Evolutionary conservation across 768 basidiomycete genomes (phyloP).

Genomic region (Gelatoporia subvermispora): DNA sequence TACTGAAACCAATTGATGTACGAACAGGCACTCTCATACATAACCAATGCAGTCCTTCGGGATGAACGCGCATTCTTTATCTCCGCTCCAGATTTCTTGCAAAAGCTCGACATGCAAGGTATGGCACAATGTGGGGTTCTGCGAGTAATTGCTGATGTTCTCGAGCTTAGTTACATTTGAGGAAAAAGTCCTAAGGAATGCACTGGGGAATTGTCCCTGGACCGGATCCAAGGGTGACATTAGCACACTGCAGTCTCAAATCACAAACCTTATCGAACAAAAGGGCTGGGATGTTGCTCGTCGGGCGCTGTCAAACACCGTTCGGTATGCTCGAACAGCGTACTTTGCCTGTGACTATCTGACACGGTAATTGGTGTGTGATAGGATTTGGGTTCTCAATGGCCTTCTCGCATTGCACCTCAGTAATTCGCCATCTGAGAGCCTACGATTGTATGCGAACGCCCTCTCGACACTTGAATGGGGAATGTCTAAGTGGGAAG

Average conservation of each 20-base stretch:
- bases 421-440: constrained; percentile 9
- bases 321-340: constrained; percentile 34
- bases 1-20: neutral
- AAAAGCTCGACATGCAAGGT: constrained; percentile 22
- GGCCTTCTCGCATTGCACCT: constrained; percentile 27
- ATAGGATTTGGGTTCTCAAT: constrained; percentile 37
- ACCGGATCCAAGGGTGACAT: constrained; percentile 18
- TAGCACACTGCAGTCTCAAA: constrained; percentile 17
- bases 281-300: constrained; percentile 26
- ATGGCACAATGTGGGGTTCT: neutral
- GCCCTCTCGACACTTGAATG: constrained; percentile 39
- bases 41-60: constrained; percentile 23
- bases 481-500: constrained; percentile 33
- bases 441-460: constrained; percentile 31
- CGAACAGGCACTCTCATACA: constrained; percentile 11
- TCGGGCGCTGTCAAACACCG: constrained; percentile 32
- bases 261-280: constrained; percentile 13
- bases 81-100: constrained; percentile 13
- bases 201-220: neutral
- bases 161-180: constrained; percentile 18
- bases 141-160: neutral
- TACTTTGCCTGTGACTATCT: constrained; percentile 6
- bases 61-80: constrained; percentile 24
- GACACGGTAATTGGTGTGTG: neutral
- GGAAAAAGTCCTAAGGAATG: constrained; percentile 1